Evolutionary conservation across 345 rosid species (phyloP), one percentile per base, ranked within the genome.

Genomic region (Gossypium thurberi): DNA sequence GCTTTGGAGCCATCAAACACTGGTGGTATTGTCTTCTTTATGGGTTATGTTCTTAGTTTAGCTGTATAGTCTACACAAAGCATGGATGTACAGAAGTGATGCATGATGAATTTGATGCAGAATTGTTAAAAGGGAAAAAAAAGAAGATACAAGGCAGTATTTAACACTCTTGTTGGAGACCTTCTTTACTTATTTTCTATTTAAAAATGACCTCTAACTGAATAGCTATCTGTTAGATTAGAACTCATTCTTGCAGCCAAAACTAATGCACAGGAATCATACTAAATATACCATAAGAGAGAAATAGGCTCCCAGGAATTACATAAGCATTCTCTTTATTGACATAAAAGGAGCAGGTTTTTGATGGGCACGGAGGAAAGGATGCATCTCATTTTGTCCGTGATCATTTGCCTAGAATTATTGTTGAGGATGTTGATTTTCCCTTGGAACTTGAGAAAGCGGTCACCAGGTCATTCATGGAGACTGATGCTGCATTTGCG

Each of bases 361-460:
- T 94, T 75, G 93, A 89, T 84, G 98, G 98, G 10, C 98, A 94
- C 69, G 97, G 85, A 60, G 97, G 98, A 71, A 78, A 90, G 77
- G 87, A 81, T 71, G 97, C 97, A 0, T 85, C 97, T 23, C 74
- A 80, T 25, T 94, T 84, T 77, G 93, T 91, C 50, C 84, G 93
- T 40, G 91, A 90, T 80, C 85, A 91, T 70, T 83, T 91, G 81
- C 93, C 95, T 3, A 87, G 92, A 75, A 71, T 91, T 74, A 87
- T 94, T 61, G 91, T 89, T 58, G 85, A 90, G 77, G 97, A 91
- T 86, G 81, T 86, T 72, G 93, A 82, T 57, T 91, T 91, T 78
- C 95, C 95, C 8, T 48, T 84, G 69, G 85, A 91, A 70, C 83
- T 94, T 65, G 90, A 88, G 86, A 89, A 84, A 74, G 91, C 81